phyloP scores from a whole-genome alignment of 352 stramenopile species.

The Phytophthora sp. region DNA sequence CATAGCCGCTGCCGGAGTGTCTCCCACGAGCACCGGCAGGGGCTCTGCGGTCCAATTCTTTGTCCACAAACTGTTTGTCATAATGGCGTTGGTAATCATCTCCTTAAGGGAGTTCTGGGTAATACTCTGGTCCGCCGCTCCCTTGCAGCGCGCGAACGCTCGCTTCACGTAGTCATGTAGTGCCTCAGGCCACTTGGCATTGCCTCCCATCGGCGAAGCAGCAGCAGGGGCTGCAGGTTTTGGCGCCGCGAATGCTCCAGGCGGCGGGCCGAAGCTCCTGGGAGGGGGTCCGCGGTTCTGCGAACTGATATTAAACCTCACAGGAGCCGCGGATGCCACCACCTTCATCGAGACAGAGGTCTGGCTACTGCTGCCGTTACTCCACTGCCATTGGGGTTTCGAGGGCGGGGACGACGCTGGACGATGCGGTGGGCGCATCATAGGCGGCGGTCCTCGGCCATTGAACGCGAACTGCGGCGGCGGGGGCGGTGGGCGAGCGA shows the following conservation, averaged over 20 bases:
- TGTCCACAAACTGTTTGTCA: conserved; percentile 84
- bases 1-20: conserved; percentile 37
- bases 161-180: conserved; percentile 89
- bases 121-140: conserved; percentile 71
- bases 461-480: conserved; percentile 29
- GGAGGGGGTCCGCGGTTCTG: conserved; percentile 20
- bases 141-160: conserved; percentile 82
- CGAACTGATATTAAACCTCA: conserved; percentile 53
- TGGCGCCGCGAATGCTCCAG: conserved; percentile 16
- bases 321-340: conserved; percentile 35
- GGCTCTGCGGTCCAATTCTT: conserved; percentile 84
- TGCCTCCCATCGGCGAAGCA: conserved; percentile 34
- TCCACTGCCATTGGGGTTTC: conserved; percentile 72
- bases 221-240: conserved; percentile 14
- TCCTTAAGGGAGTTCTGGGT: conserved; percentile 85
- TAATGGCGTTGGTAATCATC: conserved; percentile 85
- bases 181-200: conserved; percentile 81
- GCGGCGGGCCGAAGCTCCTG: conserved; percentile 28
- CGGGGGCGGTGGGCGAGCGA: conserved; percentile 23
- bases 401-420: conserved; percentile 28
- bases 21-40: conserved; percentile 70
- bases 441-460: conserved; percentile 30
- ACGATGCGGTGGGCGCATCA: conserved; percentile 52
- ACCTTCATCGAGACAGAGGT: conserved; percentile 7
- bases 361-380: conserved; percentile 43